Percentiles rank a stretch among this genome's conserved stretches.
phyloP scores from a whole-genome alignment of 164 flowering plant species.

The Liriodendron chinense region DNA sequence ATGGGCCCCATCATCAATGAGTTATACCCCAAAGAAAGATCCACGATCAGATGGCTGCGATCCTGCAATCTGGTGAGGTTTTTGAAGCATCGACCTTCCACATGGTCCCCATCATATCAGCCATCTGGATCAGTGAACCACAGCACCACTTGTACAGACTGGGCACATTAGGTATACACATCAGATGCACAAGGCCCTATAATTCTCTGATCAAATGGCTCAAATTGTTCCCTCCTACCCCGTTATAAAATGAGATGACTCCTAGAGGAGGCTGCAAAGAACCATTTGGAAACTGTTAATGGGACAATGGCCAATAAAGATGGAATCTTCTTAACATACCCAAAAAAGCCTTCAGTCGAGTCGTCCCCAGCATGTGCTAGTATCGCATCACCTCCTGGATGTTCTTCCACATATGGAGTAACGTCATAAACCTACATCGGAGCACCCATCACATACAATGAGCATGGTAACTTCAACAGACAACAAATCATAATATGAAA shows the following conservation, averaged over 20 bases:
- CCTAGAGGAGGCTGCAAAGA: background rate
- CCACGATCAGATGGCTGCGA: too few relatives aligned
- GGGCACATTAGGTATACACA: background rate
- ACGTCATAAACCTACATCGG: conserved; percentile 79
- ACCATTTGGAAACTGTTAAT: background rate
- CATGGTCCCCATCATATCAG: background rate
- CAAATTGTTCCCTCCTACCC: background rate
- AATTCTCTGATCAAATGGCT: background rate
- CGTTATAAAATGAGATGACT: background rate
- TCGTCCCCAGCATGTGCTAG: conserved; percentile 90
- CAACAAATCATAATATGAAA: background rate
- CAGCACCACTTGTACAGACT: background rate
- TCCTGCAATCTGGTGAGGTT: too few relatives aligned
- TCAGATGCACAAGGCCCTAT: background rate
- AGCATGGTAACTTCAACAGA: background rate
- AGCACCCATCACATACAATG: background rate
- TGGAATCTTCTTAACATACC: conserved; percentile 38
- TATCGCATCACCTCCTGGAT: conserved; percentile 97
- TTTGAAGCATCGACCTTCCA: too few relatives aligned
- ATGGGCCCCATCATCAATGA: too few relatives aligned
- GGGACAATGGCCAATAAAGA: background rate
- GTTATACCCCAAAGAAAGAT: too few relatives aligned
- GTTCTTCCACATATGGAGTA: conserved; percentile 91
- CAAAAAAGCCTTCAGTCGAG: conserved; percentile 95
- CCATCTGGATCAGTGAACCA: background rate